phyloP scores from a whole-genome alignment of 352 stramenopile genomes.

The Phytophthora sansomeana region DNA sequence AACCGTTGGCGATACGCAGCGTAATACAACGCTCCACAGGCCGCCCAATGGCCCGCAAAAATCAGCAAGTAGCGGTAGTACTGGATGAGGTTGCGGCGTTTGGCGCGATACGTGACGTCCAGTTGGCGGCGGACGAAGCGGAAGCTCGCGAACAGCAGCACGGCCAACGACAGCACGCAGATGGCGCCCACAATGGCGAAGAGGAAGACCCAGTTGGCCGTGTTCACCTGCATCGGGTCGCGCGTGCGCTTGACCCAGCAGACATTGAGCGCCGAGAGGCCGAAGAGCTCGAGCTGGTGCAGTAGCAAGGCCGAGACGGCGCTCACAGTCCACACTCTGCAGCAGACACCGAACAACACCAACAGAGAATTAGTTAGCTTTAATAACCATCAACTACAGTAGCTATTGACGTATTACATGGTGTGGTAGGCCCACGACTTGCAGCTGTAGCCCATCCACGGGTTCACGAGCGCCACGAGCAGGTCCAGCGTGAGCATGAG shows the following conservation, averaged over 20 bases:
- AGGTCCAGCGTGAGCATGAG: slow-evolving; percentile 87
- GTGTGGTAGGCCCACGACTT: slow-evolving; percentile 87
- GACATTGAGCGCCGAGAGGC: slow-evolving; percentile 75
- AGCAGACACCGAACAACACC: slow-evolving; percentile 1
- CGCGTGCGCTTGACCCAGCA: slow-evolving; percentile 78
- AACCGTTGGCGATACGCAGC: slow-evolving; percentile 74
- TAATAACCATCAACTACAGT: no score
- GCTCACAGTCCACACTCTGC: slow-evolving; percentile 80
- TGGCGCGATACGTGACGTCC: slow-evolving; percentile 86
- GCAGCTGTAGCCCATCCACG: slow-evolving; percentile 89
- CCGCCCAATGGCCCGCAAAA: slow-evolving; percentile 73
- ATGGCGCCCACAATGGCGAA: slow-evolving; percentile 63
- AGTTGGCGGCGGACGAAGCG: slow-evolving; percentile 85
- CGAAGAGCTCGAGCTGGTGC: slow-evolving; percentile 68
- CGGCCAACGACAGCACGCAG: slow-evolving; percentile 67
- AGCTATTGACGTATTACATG: slow-evolving; percentile 47
- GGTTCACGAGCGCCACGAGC: slow-evolving; percentile 87
- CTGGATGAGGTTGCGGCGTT: slow-evolving; percentile 82
- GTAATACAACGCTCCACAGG: slow-evolving; percentile 79
- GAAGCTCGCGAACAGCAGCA: slow-evolving; percentile 86
- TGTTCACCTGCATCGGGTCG: slow-evolving; percentile 54
- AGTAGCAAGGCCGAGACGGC: slow-evolving; percentile 65
- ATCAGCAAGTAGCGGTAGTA: slow-evolving; percentile 89
- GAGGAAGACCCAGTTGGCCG: slow-evolving; percentile 70
- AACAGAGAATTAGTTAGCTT: background rate